Percentiles rank a stretch among this genome's conserved stretches.
Conservation (phyloP, 2,329 filamentous ascomycete genomes). For the Tolypocladium album region DNA sequence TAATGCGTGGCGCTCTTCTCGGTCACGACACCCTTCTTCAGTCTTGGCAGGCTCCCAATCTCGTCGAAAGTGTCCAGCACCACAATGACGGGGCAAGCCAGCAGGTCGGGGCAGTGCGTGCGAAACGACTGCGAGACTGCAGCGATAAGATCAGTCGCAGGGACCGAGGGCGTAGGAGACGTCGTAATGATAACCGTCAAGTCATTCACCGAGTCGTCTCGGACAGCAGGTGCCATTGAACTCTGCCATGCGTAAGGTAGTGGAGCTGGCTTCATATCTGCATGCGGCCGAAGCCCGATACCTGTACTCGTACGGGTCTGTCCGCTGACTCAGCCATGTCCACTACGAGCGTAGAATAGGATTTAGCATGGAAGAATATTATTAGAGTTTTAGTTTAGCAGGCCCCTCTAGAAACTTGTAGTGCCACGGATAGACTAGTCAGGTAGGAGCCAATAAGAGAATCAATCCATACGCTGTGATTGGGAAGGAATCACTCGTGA, state of each 20-base stretch:
- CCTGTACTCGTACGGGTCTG: too few relatives aligned
- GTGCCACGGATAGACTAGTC: too few relatives aligned
- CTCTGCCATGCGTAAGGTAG: not conserved
- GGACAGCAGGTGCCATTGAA: not conserved
- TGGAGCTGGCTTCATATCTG: too few relatives aligned
- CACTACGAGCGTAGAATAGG: too few relatives aligned
- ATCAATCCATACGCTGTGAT: too few relatives aligned
- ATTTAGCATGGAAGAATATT: too few relatives aligned
- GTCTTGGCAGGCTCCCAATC: not conserved
- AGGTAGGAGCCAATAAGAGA: too few relatives aligned
- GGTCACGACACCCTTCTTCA: not conserved
- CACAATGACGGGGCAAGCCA: not conserved
- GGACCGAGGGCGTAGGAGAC: not conserved
- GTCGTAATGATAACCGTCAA: not conserved
- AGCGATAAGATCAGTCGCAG: not conserved
- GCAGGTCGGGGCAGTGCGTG: not conserved
- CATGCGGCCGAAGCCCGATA: too few relatives aligned
- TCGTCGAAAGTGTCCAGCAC: not conserved
- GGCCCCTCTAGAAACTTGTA: too few relatives aligned
- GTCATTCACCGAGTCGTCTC: not conserved
- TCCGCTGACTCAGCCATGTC: too few relatives aligned
- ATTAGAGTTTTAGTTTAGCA: too few relatives aligned
- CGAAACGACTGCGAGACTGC: not conserved
- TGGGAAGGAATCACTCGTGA: too few relatives aligned
- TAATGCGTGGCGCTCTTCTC: not conserved